These are phyloP conservation scores for Globisporangium cystogenes DNA, from an alignment of 352 stramenopile genomes.

Conservation along the genomic window DNA sequence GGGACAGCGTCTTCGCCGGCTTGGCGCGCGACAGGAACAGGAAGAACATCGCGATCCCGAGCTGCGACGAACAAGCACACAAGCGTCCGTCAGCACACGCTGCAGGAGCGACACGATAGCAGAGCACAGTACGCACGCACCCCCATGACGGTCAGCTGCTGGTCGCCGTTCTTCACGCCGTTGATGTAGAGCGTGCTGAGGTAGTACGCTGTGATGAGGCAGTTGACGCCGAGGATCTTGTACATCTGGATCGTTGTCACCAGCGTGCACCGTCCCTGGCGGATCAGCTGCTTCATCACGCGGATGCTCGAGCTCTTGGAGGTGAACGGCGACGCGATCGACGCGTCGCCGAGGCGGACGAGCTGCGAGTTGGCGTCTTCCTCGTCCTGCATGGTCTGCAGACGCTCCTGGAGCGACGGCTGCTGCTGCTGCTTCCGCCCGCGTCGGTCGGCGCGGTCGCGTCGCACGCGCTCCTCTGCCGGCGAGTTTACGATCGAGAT, in stretches of 20 bases:
- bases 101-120: neutral
- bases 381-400: conserved; percentile 21
- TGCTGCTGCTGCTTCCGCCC: conserved; percentile 3
- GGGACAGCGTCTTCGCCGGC: conserved; percentile 83
- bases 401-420: conserved; percentile 9
- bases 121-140: conserved; percentile 19
- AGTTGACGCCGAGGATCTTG: conserved; percentile 94
- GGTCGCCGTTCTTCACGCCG: conserved; percentile 94
- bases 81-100: neutral
- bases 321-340: conserved; percentile 96
- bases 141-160: conserved; percentile 68
- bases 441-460: neutral
- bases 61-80: conserved; percentile 8
- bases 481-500: conserved; percentile 90
- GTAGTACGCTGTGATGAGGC: conserved; percentile 91
- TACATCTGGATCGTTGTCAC: conserved; percentile 96
- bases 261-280: conserved; percentile 93
- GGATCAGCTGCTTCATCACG: conserved; percentile 87
- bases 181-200: conserved; percentile 92
- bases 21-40: conserved; percentile 65
- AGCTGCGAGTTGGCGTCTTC: conserved; percentile 39
- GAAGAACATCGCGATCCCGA: conserved; percentile 48
- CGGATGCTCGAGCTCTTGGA: conserved; percentile 79
- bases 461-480: conserved; percentile 3
- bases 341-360: conserved; percentile 94